Conservation (phyloP, 805 yeast species). For the Metschnikowia cubensis region DNA sequence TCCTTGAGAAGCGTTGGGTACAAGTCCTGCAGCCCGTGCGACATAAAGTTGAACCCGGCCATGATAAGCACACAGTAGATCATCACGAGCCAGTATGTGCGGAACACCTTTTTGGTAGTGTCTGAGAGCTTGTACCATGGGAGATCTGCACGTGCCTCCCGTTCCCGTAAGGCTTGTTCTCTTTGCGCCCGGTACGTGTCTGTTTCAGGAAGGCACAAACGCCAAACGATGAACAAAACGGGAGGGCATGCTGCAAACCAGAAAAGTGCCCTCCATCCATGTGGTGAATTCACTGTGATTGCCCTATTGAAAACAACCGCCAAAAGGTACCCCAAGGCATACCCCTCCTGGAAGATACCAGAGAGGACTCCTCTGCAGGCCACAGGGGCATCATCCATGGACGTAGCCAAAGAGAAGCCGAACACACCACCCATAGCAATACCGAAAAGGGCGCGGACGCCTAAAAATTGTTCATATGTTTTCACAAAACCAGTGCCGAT, state of each 20-base stretch:
- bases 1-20: conserved; percentile 37
- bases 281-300: conserved; percentile 42
- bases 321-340: conserved; percentile 62
- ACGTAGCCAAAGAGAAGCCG: conserved; percentile 62
- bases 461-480: conserved; percentile 54
- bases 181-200: conserved; percentile 40
- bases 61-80: conserved; percentile 50
- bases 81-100: conserved; percentile 57
- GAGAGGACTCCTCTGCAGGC: conserved; percentile 56
- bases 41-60: conserved; percentile 40
- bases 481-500: conserved; percentile 62
- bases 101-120: conserved; percentile 25
- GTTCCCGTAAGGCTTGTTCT: conserved; percentile 9
- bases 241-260: conserved; percentile 74
- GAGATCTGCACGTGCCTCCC: conserved; percentile 5
- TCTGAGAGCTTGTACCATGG: conserved; percentile 13
- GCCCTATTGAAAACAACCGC: conserved; percentile 66
- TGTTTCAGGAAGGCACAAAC: conserved; percentile 56
- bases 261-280: conserved; percentile 62
- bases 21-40: conserved; percentile 42
- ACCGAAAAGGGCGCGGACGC: conserved; percentile 61
- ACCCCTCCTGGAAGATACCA: conserved; percentile 78
- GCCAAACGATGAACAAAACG: conserved; percentile 53
- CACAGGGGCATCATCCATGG: conserved; percentile 61
- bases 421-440: conserved; percentile 69